Evolutionary conservation across 495 filamentous ascomycete genomes (phyloP).

Genomic region (Xylaria cubensis): DNA sequence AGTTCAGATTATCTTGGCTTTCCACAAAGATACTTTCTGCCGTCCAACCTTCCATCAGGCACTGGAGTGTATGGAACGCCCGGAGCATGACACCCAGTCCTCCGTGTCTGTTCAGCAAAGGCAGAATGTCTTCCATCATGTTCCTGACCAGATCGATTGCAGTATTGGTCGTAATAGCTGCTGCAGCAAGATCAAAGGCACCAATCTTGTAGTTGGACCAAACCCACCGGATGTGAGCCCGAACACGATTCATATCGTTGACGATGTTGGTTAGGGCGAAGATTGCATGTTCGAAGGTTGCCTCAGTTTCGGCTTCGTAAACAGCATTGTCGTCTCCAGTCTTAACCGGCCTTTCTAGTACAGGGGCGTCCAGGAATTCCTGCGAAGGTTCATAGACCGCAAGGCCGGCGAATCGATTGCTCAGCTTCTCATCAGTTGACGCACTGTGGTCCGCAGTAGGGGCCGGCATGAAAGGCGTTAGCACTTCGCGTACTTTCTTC

Average conservation of each 20-base stretch:
- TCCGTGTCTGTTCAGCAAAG: constrained; percentile 36
- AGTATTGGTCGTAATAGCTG: constrained; percentile 49
- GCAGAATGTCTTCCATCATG: constrained; percentile 45
- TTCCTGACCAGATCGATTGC: constrained; percentile 48
- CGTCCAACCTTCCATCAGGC: constrained; percentile 32
- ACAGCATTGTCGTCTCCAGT: constrained; percentile 11
- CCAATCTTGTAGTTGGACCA: constrained; percentile 40
- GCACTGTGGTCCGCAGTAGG: not conserved
- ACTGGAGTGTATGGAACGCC: constrained; percentile 34
- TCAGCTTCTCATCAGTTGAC: constrained; percentile 15
- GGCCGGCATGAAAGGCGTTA: constrained; percentile 36
- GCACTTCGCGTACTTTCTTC: constrained; percentile 37
- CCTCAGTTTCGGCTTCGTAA: constrained; percentile 45
- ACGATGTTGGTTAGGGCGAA: constrained; percentile 34
- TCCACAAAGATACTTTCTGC: constrained; percentile 11
- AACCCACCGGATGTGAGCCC: constrained; percentile 30
- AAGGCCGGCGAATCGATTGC: constrained; percentile 43
- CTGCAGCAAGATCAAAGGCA: constrained; percentile 44
- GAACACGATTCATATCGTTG: constrained; percentile 36
- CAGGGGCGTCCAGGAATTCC: constrained; percentile 43
- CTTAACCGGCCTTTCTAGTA: constrained; percentile 30
- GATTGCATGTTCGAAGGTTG: constrained; percentile 36
- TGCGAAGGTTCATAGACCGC: constrained; percentile 47
- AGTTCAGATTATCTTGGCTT: constrained; percentile 35
- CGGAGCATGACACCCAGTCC: constrained; percentile 35